Base-by-base conservation (phyloP, 2,329 filamentous ascomycete species). In the Talaromyces sp. region DNA sequence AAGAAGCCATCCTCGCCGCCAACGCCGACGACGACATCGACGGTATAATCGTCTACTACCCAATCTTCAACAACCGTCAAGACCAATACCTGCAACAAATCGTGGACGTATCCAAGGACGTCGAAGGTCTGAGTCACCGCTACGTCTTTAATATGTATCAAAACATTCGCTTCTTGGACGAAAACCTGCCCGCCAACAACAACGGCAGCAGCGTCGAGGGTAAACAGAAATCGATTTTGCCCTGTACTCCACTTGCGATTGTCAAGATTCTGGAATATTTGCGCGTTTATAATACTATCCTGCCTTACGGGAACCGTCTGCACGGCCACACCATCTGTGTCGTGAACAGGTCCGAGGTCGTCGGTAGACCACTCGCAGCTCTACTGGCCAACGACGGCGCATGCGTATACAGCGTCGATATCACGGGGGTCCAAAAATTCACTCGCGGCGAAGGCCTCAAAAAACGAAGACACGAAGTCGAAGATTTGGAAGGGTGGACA, bases 61-160 rank as follows among this genome's bases (percentile, higher is more conserved):
- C 94, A 57, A 95, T 99, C 76, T 97, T 97, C 75, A 89, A 91
- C 77, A 88, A 87, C 54, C 83, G 85, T 28, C 91, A 96, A 75
- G 94, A 99, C 75, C 89, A 89, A 73, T 97, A 97, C 74, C 85
- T 99, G 64, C 93, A 97, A 77, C 92, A 97, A 77, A 90, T 95
- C 2, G 91, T 97, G 58, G 86, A 90, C 58, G 82, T 96, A 43
- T 78, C 83, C 73, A 97, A 99, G 76, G 94, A 99, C 69, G 93
- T 99, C 64, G 94, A 99, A 75, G 94, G 94, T 36, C 84, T 99
- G 59, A 91, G 88, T 66, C 93, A 97, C 76, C 87, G 87, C 70
- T 92, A 97, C 77, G 88, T 97, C 70, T 92, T 93, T 84, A 99
- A 99, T 82, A 97, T 99, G 92, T 99, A 97, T 78, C 89, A 97